Base-by-base conservation (phyloP, 345 rosid genomes). In the Arabidopsis suecica region DNA sequence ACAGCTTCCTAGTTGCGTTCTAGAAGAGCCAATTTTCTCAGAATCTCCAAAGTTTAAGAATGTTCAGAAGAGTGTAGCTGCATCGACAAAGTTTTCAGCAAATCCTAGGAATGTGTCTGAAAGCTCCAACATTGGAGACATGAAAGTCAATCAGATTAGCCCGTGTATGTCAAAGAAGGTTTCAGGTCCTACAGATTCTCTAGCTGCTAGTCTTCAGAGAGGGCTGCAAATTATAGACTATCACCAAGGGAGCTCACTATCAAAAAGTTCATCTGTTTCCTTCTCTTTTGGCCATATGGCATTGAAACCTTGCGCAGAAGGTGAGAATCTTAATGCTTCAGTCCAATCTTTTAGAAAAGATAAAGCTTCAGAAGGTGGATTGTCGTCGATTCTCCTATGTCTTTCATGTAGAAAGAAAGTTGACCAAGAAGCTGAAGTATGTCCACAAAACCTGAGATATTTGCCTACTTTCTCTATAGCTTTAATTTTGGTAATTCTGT, bases 121-220 rank as follows among this genome's bases (percentile, higher is more conserved):
- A 66, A 87, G 87, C 44, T 58, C 73, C 45, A 60, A 58, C 25
- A n/a, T 30, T 30, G 69, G 62, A 18, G 38, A 68, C 75, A 51
- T 72, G 68, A 56, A 78, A 83, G 78, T 75, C 81, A 87, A 83
- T 73, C 78, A 83, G 36, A 68, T 86, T 11, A 77, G 81, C 50
- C 83, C 96, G 68, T 93, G 96, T 63, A 56, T 89, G 79, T 86
- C 93, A 88, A 88, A 84, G 77, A 61, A 81, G 28, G 79, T 83
- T 77, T 74, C 80, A 56, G 86, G 90, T 61, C 88, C 89, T 38
- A 78, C 96, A 4, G 93, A 93, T 50, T 86, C 91, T 59, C 75
- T 93, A 82, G 97, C 97, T 42, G 90, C 93, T 5, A 91, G 98
- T 78, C 96, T 93, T 65, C 93, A 86, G 59, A 89, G 91, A 84